Evolutionary conservation across 139 green algal species (phyloP).

Genomic region (Diplosphaera chodatii): DNA sequence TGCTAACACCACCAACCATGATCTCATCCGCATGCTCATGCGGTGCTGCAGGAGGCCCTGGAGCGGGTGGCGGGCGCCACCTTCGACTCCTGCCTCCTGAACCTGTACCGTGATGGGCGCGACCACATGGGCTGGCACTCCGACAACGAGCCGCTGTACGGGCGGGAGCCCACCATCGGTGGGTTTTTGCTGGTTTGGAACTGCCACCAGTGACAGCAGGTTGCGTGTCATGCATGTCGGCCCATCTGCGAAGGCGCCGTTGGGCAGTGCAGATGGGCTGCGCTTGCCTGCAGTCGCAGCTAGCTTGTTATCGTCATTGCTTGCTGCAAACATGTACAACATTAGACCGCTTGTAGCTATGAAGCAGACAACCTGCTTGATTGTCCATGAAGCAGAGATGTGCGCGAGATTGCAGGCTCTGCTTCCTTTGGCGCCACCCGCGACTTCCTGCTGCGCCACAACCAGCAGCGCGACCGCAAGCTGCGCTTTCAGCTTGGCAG

Average conservation of each 20-base stretch:
- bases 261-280: neutral
- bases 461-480: slow-evolving; percentile 21
- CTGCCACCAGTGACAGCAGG: no score
- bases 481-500: slow-evolving; percentile 12
- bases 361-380: neutral
- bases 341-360: neutral
- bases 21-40: no score
- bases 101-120: slow-evolving; percentile 42
- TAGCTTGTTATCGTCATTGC: no score
- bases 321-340: neutral
- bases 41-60: slow-evolving; percentile 20
- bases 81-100: slow-evolving; percentile 58
- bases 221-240: no score
- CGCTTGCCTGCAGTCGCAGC: neutral
- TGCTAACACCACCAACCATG: no score
- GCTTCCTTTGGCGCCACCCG: slow-evolving; percentile 46
- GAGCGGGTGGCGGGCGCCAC: slow-evolving; percentile 13
- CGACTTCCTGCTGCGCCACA: slow-evolving; percentile 48
- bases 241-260: no score
- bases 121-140: slow-evolving; percentile 52
- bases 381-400: no score
- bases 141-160: slow-evolving; percentile 53
- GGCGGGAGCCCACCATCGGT: slow-evolving; percentile 24
- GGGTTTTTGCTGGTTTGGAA: neutral
- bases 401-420: slow-evolving; percentile 13